phyloP scores from a whole-genome alignment of 192 early-diverging fungal genomes.

The Coemansia sp. region DNA sequence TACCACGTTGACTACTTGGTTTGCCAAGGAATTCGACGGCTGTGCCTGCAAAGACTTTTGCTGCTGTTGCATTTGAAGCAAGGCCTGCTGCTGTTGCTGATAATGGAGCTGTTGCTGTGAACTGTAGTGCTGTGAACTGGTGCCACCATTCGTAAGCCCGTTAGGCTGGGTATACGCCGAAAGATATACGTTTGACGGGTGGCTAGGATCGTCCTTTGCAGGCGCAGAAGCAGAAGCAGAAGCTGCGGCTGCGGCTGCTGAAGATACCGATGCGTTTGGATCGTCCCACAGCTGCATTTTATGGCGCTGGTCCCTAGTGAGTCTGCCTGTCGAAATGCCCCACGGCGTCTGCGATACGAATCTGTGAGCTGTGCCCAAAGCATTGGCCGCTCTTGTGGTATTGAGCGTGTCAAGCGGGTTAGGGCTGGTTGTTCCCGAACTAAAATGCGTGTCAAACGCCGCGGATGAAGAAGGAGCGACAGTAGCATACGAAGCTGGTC shows the following conservation, averaged over 20 bases:
- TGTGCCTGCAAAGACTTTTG: not conserved
- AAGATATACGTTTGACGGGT: conserved; percentile 1
- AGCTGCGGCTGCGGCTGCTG: not conserved
- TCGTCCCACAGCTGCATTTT: conserved; percentile 44
- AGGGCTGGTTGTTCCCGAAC: conserved; percentile 35
- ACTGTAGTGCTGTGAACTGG: conserved; percentile 7
- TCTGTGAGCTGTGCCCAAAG: conserved; percentile 38
- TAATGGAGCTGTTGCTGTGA: conserved; percentile 23
- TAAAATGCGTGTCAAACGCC: conserved; percentile 21
- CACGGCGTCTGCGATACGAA: conserved; percentile 53
- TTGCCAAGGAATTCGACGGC: not conserved
- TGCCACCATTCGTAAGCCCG: not conserved
- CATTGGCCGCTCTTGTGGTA: conserved; percentile 15
- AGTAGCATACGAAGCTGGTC: not conserved
- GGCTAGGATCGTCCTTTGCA: not conserved
- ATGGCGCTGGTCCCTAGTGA: conserved; percentile 47
- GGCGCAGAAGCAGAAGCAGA: not conserved
- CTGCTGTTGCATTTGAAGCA: not conserved
- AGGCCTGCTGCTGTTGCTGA: conserved; percentile 19
- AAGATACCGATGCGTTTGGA: conserved; percentile 5
- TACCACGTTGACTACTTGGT: conserved; percentile 45
- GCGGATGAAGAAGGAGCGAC: not conserved
- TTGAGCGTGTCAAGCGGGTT: conserved; percentile 11
- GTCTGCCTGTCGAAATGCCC: conserved; percentile 41
- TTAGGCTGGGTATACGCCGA: not conserved